Evolutionary conservation across 2,329 filamentous ascomycete genomes (phyloP).

Genomic region (Cercospora sp.): DNA sequence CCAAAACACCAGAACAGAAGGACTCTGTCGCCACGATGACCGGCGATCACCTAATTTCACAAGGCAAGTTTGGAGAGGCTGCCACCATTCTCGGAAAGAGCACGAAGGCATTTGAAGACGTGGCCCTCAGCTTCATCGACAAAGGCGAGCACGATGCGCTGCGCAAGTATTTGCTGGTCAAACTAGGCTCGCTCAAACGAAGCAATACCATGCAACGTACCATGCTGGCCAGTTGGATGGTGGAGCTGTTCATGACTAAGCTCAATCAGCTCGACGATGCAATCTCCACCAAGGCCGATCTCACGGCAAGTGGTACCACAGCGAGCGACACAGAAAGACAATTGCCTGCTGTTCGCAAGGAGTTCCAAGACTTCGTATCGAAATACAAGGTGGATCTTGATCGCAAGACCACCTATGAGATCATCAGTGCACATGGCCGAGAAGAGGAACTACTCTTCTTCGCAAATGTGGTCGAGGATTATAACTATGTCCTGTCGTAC

Average conservation of each 20-base stretch:
- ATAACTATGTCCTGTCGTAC: conserved; percentile 92
- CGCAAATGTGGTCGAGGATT: conserved; percentile 83
- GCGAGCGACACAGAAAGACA: conserved; percentile 67
- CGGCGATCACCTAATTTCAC: conserved; percentile 81
- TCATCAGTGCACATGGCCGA: conserved; percentile 91
- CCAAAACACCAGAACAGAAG: conserved; percentile 75
- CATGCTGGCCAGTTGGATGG: conserved; percentile 93
- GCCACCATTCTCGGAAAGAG: conserved; percentile 90
- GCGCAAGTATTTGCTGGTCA: conserved; percentile 83
- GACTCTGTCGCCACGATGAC: conserved; percentile 90
- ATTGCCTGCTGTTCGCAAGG: conserved; percentile 67
- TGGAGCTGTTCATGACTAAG: conserved; percentile 97
- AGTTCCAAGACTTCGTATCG: conserved; percentile 84
- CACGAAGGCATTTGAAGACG: conserved; percentile 95
- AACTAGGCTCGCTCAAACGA: conserved; percentile 79
- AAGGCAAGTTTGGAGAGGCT: conserved; percentile 80
- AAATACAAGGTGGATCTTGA: conserved; percentile 87
- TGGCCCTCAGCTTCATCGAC: conserved; percentile 87
- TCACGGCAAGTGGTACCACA: conserved; percentile 62
- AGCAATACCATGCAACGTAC: conserved; percentile 84
- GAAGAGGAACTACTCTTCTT: conserved; percentile 92
- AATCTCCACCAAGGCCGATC: conserved; percentile 82
- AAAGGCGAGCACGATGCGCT: conserved; percentile 86
- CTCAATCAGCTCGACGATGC: conserved; percentile 92
- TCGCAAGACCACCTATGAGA: conserved; percentile 87